Evolutionary conservation across 2,329 filamentous ascomycete genomes (phyloP), one percentile per base, ranked within the genome.

Genomic region (Didymella keratinophila): DNA sequence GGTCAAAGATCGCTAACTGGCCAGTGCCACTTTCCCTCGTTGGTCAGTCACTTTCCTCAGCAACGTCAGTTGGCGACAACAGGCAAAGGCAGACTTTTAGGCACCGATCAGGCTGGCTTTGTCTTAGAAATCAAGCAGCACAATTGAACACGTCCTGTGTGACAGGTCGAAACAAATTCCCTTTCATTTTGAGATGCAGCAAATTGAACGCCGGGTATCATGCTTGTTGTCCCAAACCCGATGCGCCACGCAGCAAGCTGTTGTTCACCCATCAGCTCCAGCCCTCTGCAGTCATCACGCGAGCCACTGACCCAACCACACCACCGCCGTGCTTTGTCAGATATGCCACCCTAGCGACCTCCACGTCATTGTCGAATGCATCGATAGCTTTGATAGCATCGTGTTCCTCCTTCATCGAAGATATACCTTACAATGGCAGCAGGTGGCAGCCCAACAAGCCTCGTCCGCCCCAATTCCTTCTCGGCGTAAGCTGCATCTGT

Each of bases 371-470:
- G 7, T 23, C 25, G 12, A 30, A 10, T 10, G 5, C 27, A 2
- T 53, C 27, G 32, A 46, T 45, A 25, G 27, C 41, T 20, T 36
- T 18, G 32, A 41, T 23, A 14, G 28, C 43, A 16, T n/a, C 25
- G 20, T 1, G 20, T 14, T 14, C 16, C 14, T 32, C 20, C 28
- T 47, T 20, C 30, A 34, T 54, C 34, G 42, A 37, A 25, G 18
- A 39, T 27, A 44, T 27, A 41, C 56, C 46, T 84, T 81, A 96
- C 56, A 96, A 67, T 25, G 92, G 92, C 65, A 97, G 79, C 63
- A 98, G 86, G 79, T 97, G 93, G 76, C 94, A 99, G 53, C 94
- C 94, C 69, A 99, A 80, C 75, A 96, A 80, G 12, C 94, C 95
- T 76, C 92, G 84, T 28, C 95, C 95, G 66, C 94, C 94, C 94